Percentiles rank a stretch among this genome's conserved stretches.
phyloP scores from a whole-genome alignment of 345 rosid genomes.

The Lepidium africanum region DNA sequence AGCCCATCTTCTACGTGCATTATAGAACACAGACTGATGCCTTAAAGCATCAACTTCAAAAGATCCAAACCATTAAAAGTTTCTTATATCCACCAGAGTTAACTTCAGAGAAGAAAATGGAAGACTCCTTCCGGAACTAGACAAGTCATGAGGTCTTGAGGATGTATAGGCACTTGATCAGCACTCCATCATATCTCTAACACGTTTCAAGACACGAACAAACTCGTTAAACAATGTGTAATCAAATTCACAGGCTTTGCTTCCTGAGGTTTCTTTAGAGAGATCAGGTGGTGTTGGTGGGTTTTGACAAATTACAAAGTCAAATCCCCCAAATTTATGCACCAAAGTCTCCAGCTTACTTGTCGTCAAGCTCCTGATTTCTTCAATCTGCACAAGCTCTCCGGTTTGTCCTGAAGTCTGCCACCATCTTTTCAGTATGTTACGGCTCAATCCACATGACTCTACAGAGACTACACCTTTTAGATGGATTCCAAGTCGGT shows the following conservation, averaged over 20 bases:
- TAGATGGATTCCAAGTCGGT: slow-evolving; percentile 64
- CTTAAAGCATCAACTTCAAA: neutral
- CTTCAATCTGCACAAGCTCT: slow-evolving; percentile 68
- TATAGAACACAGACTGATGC: neutral
- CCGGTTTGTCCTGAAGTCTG: slow-evolving; percentile 56
- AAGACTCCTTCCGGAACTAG: neutral
- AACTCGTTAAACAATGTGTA: slow-evolving; percentile 60
- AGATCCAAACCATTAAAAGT: neutral
- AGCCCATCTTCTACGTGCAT: neutral
- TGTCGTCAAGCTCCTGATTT: slow-evolving; percentile 48
- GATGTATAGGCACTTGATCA: slow-evolving; percentile 9
- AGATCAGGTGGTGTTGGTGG: slow-evolving; percentile 31
- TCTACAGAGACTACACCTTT: slow-evolving; percentile 72
- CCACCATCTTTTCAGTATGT: slow-evolving; percentile 76
- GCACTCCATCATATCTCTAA: slow-evolving; percentile 37
- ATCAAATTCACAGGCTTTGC: slow-evolving; percentile 35
- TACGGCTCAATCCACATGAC: slow-evolving; percentile 43
- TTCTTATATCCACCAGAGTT: neutral
- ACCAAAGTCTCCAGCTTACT: slow-evolving; percentile 42
- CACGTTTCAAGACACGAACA: slow-evolving; percentile 62
- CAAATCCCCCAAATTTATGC: slow-evolving; percentile 53
- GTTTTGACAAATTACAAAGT: slow-evolving; percentile 69
- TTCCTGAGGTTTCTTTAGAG: slow-evolving; percentile 18
- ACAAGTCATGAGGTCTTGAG: neutral
- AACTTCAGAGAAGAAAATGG: neutral